Evolutionary conservation across 2,329 filamentous ascomycete species (phyloP).

Genomic region (Teratosphaeria viscida): DNA sequence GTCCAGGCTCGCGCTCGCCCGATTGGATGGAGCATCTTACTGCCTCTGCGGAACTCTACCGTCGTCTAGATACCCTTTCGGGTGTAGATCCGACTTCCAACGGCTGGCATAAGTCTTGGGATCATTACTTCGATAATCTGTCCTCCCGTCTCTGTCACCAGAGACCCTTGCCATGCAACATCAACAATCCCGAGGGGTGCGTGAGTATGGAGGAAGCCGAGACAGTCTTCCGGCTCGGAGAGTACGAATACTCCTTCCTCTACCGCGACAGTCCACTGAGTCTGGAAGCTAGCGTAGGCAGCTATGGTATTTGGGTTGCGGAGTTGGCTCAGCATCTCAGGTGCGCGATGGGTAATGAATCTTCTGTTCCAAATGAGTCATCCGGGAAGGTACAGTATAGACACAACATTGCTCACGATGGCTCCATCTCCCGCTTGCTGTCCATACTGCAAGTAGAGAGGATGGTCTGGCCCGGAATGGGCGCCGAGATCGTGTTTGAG

Average conservation of each 20-base stretch:
- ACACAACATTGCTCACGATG: conserved; percentile 76
- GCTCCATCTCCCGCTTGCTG: conserved; percentile 56
- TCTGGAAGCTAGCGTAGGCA: conserved; percentile 50
- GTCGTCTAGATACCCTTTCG: conserved; percentile 55
- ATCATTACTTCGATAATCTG: conserved; percentile 80
- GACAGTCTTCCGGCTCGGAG: conserved; percentile 61
- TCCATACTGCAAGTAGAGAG: conserved; percentile 59
- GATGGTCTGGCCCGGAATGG: conserved; percentile 84
- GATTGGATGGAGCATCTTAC: conserved; percentile 57
- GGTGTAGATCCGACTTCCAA: conserved; percentile 47
- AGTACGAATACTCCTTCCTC: conserved; percentile 72
- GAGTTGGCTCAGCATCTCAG: conserved; percentile 60
- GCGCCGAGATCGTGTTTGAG: conserved; percentile 68
- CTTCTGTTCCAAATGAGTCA: conserved; percentile 16
- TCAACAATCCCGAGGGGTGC: conserved; percentile 42
- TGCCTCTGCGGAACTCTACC: conserved; percentile 45
- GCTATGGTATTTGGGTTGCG: conserved; percentile 63
- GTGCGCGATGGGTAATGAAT: conserved; percentile 30
- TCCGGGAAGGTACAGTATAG: conserved; percentile 43
- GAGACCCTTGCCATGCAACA: conserved; percentile 60
- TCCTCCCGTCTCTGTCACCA: conserved; percentile 67
- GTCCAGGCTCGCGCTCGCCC: conserved; percentile 34
- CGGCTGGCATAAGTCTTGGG: conserved; percentile 61
- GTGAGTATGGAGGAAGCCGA: conserved; percentile 54
- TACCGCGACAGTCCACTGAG: conserved; percentile 58